phyloP scores from a whole-genome alignment of 441 rosid genomes.

The Daphne laureola region DNA sequence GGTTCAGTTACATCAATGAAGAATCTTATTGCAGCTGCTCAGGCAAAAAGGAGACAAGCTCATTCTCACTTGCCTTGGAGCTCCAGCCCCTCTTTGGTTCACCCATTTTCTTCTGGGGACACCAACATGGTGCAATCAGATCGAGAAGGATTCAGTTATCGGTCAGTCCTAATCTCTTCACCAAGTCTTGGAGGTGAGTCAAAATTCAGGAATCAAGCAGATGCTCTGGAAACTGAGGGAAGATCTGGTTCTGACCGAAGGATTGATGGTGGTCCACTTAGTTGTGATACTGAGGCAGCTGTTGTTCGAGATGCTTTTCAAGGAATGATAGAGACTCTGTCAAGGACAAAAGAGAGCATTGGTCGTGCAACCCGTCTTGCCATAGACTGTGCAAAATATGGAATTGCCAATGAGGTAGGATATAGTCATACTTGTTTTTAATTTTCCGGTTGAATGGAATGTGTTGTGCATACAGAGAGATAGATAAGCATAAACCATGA shows the following conservation, averaged over 20 bases:
- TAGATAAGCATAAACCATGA: no score
- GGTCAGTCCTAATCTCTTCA: conserved; percentile 34
- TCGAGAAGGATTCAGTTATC: conserved; percentile 34
- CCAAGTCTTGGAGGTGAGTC: conserved; percentile 38
- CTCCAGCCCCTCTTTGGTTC: conserved; percentile 46
- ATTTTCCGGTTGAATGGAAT: no score
- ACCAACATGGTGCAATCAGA: conserved; percentile 31
- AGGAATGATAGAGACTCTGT: conserved; percentile 95
- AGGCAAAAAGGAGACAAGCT: conserved; percentile 80
- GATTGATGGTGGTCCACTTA: conserved; percentile 64
- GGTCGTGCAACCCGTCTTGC: conserved; percentile 98
- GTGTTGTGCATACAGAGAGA: no score
- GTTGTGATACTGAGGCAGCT: conserved; percentile 91
- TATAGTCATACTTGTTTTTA: not conserved
- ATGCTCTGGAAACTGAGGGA: conserved; percentile 54
- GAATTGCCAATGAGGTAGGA: conserved; percentile 87
- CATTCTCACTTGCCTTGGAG: conserved; percentile 49
- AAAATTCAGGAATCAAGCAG: conserved; percentile 34
- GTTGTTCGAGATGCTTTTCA: conserved; percentile 96
- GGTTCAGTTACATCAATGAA: conserved; percentile 70
- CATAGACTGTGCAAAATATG: conserved; percentile 90
- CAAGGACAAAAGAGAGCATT: conserved; percentile 93
- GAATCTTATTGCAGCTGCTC: conserved; percentile 92
- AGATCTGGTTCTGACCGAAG: conserved; percentile 57
- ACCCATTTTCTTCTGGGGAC: conserved; percentile 32